phyloP scores from a whole-genome alignment of 2,329 filamentous ascomycete genomes.

The Aureobasidium namibiae region DNA sequence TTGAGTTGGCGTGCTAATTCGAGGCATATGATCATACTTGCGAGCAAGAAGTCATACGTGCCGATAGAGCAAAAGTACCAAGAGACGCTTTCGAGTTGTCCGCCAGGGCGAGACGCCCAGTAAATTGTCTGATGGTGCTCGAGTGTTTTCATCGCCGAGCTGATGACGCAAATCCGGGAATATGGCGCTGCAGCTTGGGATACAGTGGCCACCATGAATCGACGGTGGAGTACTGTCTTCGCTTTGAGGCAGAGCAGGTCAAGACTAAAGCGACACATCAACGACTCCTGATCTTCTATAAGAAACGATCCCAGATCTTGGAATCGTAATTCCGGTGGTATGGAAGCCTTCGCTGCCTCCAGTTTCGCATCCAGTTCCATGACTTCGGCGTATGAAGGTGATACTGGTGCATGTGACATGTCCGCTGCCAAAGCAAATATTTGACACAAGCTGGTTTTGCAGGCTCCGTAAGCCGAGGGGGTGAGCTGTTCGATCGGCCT shows the following conservation, averaged over 20 bases:
- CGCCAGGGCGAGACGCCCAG: conserved; percentile 38
- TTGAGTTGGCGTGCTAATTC: conserved; percentile 27
- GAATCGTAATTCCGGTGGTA: conserved; percentile 32
- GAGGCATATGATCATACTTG: conserved; percentile 41
- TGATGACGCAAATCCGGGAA: conserved; percentile 39
- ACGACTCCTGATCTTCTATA: conserved; percentile 40
- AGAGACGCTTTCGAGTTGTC: conserved; percentile 35
- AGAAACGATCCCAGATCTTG: conserved; percentile 34
- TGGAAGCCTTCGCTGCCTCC: conserved; percentile 24
- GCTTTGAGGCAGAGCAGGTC: conserved; percentile 45
- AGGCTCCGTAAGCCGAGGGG: conserved; percentile 27
- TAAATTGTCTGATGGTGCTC: conserved; percentile 43
- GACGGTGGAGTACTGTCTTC: conserved; percentile 46
- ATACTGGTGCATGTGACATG: conserved; percentile 28
- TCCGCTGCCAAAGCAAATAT: conserved; percentile 34
- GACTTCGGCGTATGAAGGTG: conserved; percentile 30
- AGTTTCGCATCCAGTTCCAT: conserved; percentile 31
- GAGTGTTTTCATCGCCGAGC: conserved; percentile 41
- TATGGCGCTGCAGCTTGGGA: conserved; percentile 26
- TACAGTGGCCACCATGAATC: conserved; percentile 33
- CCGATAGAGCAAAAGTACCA: conserved; percentile 40
- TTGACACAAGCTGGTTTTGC: conserved; percentile 26
- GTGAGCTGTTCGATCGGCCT: conserved; percentile 26
- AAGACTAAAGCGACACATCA: conserved; percentile 46
- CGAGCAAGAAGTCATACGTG: conserved; percentile 41